phyloP scores from a whole-genome alignment of 2,329 filamentous ascomycete genomes.

The Xylogone sp. region DNA sequence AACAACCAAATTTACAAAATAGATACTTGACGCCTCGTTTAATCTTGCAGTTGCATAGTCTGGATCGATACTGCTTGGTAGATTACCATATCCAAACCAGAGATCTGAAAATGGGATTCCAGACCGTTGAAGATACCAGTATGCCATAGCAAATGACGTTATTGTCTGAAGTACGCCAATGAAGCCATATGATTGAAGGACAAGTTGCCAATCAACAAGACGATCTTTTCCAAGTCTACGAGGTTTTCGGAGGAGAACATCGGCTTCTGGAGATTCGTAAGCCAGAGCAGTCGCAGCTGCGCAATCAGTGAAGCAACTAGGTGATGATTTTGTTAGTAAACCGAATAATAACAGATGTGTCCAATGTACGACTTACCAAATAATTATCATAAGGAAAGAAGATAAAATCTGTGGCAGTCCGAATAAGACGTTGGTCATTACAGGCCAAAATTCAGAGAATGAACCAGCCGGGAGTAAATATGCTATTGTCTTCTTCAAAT shows the following conservation, averaged over 20 bases:
- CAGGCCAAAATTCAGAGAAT: constrained; percentile 59
- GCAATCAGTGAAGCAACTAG: constrained; percentile 71
- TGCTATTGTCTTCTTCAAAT: constrained; percentile 67
- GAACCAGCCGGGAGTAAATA: constrained; percentile 56
- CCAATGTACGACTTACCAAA: constrained; percentile 26
- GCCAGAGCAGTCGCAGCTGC: constrained; percentile 69
- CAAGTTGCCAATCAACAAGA: constrained; percentile 69
- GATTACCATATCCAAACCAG: constrained; percentile 65
- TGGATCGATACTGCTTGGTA: constrained; percentile 40
- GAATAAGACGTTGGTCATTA: constrained; percentile 60
- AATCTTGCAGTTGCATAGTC: constrained; percentile 51
- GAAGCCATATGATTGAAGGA: constrained; percentile 69
- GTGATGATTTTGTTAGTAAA: constrained; percentile 5
- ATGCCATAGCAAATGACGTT: constrained; percentile 60
- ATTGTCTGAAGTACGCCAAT: constrained; percentile 62
- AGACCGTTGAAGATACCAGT: constrained; percentile 58
- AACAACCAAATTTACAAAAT: constrained; percentile 76
- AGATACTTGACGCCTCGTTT: constrained; percentile 46
- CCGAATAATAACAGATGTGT: not conserved
- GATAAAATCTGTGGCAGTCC: constrained; percentile 58
- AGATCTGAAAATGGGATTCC: constrained; percentile 62
- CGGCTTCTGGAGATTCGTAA: constrained; percentile 73
- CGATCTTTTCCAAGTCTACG: constrained; percentile 66
- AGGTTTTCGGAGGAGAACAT: constrained; percentile 66
- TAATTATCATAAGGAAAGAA: constrained; percentile 50